Percentiles rank a stretch among this genome's conserved stretches.
Conservation (phyloP, 164 flowering plant genomes). For the Kingdonia uniflora region DNA sequence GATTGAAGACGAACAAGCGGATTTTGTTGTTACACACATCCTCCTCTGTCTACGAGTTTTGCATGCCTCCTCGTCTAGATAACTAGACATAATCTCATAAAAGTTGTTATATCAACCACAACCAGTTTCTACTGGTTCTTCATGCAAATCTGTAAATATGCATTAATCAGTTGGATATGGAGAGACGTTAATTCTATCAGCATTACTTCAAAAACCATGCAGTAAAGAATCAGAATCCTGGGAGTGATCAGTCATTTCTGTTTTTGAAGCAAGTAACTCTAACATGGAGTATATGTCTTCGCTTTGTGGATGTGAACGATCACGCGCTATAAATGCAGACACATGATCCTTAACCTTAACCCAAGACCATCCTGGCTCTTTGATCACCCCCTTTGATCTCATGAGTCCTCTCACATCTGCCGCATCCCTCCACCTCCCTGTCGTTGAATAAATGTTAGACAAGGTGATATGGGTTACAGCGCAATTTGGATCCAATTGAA, state of each 20-base stretch:
- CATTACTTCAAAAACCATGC: too few relatives aligned
- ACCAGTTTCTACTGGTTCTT: too few relatives aligned
- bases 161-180: too few relatives aligned
- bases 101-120: too few relatives aligned
- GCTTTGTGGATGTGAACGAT: slow-evolving; percentile 42
- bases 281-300: slow-evolving; percentile 44
- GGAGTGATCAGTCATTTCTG: slow-evolving; percentile 15
- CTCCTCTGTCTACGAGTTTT: too few relatives aligned
- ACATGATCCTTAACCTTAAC: slow-evolving; percentile 50
- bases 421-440: slow-evolving; percentile 67
- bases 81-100: too few relatives aligned
- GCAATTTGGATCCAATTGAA: slow-evolving; percentile 53
- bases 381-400: slow-evolving; percentile 66
- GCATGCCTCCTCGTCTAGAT: too few relatives aligned
- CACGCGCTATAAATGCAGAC: slow-evolving; percentile 66
- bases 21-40: too few relatives aligned
- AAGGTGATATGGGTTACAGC: slow-evolving; percentile 67
- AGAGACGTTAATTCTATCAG: too few relatives aligned
- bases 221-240: too few relatives aligned
- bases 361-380: slow-evolving; percentile 94
- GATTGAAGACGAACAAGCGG: too few relatives aligned
- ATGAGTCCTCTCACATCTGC: slow-evolving; percentile 58
- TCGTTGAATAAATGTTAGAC: slow-evolving; percentile 61
- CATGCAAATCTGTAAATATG: too few relatives aligned
- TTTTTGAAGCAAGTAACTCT: slow-evolving; percentile 28